Evolutionary conservation across 176 grass and related monocot genomes (phyloP).

Genomic region (Areca catechu): DNA sequence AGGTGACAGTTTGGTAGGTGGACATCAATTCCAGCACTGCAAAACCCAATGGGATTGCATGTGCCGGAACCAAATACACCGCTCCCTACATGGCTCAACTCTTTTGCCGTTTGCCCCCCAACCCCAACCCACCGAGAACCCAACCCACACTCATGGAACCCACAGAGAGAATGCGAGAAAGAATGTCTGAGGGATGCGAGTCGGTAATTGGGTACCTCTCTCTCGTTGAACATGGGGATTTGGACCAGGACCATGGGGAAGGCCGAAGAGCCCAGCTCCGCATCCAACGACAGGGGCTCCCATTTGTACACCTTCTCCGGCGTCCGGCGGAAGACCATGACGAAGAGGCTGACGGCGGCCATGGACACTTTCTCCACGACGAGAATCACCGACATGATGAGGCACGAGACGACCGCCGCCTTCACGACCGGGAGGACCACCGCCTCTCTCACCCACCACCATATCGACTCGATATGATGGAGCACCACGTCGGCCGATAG

Average conservation of each 20-base stretch:
- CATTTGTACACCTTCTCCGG: slow-evolving; percentile 51
- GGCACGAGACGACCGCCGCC: slow-evolving; percentile 49
- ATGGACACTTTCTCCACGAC: slow-evolving; percentile 68
- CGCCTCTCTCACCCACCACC: slow-evolving; percentile 24
- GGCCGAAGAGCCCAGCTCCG: slow-evolving; percentile 17
- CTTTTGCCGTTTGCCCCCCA: too few relatives aligned
- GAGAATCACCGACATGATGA: slow-evolving; percentile 75
- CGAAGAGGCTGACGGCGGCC: slow-evolving; percentile 49
- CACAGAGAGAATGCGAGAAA: too few relatives aligned
- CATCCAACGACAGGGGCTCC: slow-evolving; percentile 31
- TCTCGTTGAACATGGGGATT: slow-evolving; percentile 29
- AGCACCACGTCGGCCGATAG: not conserved
- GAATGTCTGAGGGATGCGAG: too few relatives aligned
- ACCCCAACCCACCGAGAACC: too few relatives aligned
- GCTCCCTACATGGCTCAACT: too few relatives aligned
- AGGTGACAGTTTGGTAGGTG: too few relatives aligned
- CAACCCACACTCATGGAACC: too few relatives aligned
- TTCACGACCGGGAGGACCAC: slow-evolving; percentile 37
- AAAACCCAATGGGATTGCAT: too few relatives aligned
- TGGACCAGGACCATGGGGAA: slow-evolving; percentile 89
- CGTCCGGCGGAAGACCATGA: slow-evolving; percentile 23
- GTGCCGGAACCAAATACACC: too few relatives aligned
- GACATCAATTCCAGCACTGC: too few relatives aligned
- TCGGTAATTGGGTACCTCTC: too few relatives aligned
- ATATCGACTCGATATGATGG: slow-evolving; percentile 9